Base-by-base conservation (phyloP, 805 yeast genomes). In the Nakazawaea wyomingensis region DNA sequence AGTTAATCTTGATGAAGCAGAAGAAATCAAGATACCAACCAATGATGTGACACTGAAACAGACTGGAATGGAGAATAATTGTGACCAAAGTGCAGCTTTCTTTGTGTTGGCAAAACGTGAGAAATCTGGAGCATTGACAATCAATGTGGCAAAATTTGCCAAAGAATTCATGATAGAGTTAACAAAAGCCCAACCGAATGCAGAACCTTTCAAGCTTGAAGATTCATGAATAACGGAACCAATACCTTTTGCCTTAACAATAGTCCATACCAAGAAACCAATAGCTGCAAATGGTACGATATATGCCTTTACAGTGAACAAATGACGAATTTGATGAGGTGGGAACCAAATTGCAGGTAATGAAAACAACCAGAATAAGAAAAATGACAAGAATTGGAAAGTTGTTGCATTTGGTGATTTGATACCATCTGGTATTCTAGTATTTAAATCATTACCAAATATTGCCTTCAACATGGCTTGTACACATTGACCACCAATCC, bases 51-150 rank as follows among this genome's bases (percentile, higher is more conserved):
- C 54, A 4, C 89, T 82, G 63, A 86, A 88, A 53, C 86, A 76
- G 17, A 84, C 47, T 28, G 96, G 96, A 48, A 89, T 78, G 2
- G 91, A 69, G 31, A 83, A 54, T 34, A 71, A 55, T 60, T 81
- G 88, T 2, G 87, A 72, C 60, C 71, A 68, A n/a, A 68, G 54
- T 3, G 82, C 71, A 17, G 76, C 65, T 34, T 53, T 60, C 40
- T 73, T 69, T 18, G 77, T 79, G 49, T 70, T 74, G 8, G 95
- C 84, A 64, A 87, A 82, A 61, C 96, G 77, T 20, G 95, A 74
- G 62, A 88, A 88, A 68, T 88, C 96, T 1, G 96, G 95, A 13
- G 93, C 85, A 64, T 88, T 88, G 42, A 84, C 75, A 55, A 89
- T 84, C 54, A 88, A 72, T n/a, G 96, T 84, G 4, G 95, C 93